A percentile compares a stretch with the other conserved stretches of the same genome.
phyloP scores from a whole-genome alignment of 495 filamentous ascomycete species.

The Neurospora intermedia region DNA sequence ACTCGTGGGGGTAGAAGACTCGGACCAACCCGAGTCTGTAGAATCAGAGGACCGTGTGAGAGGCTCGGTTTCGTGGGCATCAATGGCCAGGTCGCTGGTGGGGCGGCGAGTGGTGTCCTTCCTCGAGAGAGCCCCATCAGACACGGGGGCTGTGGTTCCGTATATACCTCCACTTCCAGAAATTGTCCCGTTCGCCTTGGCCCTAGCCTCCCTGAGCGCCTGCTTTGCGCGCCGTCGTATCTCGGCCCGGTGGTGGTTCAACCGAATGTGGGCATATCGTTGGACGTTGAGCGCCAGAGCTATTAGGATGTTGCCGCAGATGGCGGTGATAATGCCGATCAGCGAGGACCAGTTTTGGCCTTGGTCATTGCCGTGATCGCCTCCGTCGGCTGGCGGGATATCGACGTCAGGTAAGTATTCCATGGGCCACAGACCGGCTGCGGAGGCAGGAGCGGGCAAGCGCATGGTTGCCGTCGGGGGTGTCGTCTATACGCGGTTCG shows the following conservation, averaged over 20 bases:
- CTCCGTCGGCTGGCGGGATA: conserved; percentile 15
- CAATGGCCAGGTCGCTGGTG: conserved; percentile 18
- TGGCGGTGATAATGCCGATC: conserved; percentile 88
- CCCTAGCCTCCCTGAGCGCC: conserved; percentile 16
- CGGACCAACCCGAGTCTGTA: conserved; percentile 27
- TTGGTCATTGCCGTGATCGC: conserved; percentile 27
- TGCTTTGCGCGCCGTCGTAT: conserved; percentile 43
- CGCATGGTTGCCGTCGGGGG: neutral
- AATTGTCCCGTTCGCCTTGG: conserved; percentile 8
- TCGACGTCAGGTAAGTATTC: neutral
- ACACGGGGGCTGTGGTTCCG: conserved; percentile 8
- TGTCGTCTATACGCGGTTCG: neutral
- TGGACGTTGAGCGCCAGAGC: conserved; percentile 93
- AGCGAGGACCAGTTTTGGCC: conserved; percentile 75
- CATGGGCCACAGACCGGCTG: neutral
- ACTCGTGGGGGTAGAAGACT: conserved; percentile 21
- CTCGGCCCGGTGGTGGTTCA: conserved; percentile 36
- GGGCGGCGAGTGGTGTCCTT: conserved; percentile 14
- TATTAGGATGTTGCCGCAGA: conserved; percentile 84
- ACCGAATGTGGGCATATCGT: conserved; percentile 83
- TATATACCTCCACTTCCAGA: conserved; percentile 12
- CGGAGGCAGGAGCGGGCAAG: neutral
- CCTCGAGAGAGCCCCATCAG: conserved; percentile 8
- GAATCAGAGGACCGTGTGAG: conserved; percentile 38
- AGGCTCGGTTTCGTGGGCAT: conserved; percentile 36